Percentiles rank a stretch among this genome's conserved stretches.
These are phyloP conservation scores for Epichloe baconii DNA, from an alignment of 2,329 filamentous ascomycete genomes.

Conservation along the genomic window DNA sequence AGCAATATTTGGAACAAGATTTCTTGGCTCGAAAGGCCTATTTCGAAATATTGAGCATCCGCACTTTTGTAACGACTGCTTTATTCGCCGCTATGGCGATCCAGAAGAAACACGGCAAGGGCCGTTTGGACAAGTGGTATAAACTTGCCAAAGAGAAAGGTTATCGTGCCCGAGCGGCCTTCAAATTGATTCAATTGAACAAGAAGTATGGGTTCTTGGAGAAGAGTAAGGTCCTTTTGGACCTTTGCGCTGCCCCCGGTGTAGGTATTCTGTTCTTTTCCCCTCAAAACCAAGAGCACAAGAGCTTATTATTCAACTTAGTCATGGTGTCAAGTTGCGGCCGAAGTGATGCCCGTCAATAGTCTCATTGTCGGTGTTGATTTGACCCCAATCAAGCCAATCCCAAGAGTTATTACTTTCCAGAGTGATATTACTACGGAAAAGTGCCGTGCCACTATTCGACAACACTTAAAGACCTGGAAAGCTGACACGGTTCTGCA, in stretches of 20 bases:
- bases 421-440: conserved; percentile 97
- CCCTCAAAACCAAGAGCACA: background rate
- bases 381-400: conserved; percentile 87
- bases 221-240: conserved; percentile 88
- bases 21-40: conserved; percentile 17
- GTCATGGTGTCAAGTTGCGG: conserved; percentile 94
- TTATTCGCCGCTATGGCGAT: conserved; percentile 58
- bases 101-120: conserved; percentile 98
- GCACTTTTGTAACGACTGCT: background rate
- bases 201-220: conserved; percentile 98
- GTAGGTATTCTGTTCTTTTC: conserved; percentile 32
- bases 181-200: conserved; percentile 96
- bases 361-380: conserved; percentile 92
- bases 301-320: conserved; percentile 17
- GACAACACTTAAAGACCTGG: conserved; percentile 85
- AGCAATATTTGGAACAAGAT: conserved; percentile 17
- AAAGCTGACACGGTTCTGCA: conserved; percentile 93
- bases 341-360: conserved; percentile 83
- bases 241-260: conserved; percentile 94
- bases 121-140: conserved; percentile 98
- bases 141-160: conserved; percentile 97
- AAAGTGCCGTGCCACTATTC: conserved; percentile 82
- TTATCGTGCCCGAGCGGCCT: conserved; percentile 87
- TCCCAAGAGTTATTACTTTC: conserved; percentile 86
- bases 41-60: background rate